Percentiles rank a stretch among this genome's conserved stretches.
These are phyloP conservation scores for Sporothrix humicola DNA, from an alignment of 2,329 filamentous ascomycete species.

Conservation along the genomic window DNA sequence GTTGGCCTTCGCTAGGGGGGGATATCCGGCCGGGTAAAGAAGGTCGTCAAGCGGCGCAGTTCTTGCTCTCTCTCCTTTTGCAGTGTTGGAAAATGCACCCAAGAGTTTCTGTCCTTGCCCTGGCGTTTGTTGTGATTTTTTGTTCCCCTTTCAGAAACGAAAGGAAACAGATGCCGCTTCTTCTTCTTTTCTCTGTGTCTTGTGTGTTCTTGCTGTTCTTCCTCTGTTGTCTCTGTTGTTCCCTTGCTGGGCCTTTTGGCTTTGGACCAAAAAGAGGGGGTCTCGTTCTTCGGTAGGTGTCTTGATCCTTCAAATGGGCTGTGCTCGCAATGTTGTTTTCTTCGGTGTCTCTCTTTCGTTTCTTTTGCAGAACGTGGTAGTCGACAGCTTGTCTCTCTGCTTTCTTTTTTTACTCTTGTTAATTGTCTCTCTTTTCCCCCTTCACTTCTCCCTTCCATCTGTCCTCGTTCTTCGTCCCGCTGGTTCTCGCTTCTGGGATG, in stretches of 20 bases:
- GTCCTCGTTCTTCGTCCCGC: slow-evolving; percentile 9
- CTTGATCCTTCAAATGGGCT: slow-evolving; percentile 26
- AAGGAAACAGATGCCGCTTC: slow-evolving; percentile 22
- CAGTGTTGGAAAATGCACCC: neutral
- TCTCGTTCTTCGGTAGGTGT: neutral
- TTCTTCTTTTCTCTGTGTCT: neutral
- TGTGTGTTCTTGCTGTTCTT: neutral
- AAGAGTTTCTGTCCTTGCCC: neutral
- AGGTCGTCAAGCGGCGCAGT: slow-evolving; percentile 33
- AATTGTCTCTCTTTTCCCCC: neutral
- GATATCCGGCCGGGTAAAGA: slow-evolving; percentile 37
- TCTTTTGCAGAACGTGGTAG: slow-evolving; percentile 14
- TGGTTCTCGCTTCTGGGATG: neutral
- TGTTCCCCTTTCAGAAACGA: slow-evolving; percentile 22
- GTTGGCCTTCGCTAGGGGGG: slow-evolving; percentile 35
- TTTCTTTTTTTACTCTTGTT: neutral
- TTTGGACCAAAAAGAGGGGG: neutral
- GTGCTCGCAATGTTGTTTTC: neutral
- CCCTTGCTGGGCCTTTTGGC: neutral
- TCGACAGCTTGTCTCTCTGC: neutral
- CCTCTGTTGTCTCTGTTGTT: neutral
- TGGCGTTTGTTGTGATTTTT: slow-evolving; percentile 21
- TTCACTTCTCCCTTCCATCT: slow-evolving; percentile 7
- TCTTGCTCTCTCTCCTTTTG: slow-evolving; percentile 3
- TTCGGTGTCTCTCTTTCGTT: neutral